Evolutionary conservation across 2,329 filamentous ascomycete species (phyloP).

Genomic region (Endoconidiophora polonica): DNA sequence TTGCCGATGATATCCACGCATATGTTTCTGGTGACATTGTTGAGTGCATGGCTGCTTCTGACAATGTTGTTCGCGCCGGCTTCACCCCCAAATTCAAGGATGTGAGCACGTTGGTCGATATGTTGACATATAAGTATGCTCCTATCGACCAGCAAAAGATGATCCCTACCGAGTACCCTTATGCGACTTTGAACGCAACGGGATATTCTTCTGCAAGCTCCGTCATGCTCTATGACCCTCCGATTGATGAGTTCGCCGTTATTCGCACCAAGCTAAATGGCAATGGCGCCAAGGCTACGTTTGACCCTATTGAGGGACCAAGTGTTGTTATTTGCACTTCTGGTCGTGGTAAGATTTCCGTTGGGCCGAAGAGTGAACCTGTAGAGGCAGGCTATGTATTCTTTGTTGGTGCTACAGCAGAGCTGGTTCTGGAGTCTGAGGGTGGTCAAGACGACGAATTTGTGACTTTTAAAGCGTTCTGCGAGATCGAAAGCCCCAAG

Average conservation of each 20-base stretch:
- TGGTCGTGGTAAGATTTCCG: slow-evolving; percentile 67
- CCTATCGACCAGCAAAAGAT: slow-evolving; percentile 94
- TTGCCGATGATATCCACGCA: slow-evolving; percentile 93
- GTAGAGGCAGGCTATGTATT: slow-evolving; percentile 59
- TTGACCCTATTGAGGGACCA: slow-evolving; percentile 73
- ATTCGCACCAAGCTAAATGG: slow-evolving; percentile 60
- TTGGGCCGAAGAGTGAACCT: slow-evolving; percentile 65
- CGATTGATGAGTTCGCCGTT: slow-evolving; percentile 91
- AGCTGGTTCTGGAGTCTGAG: slow-evolving; percentile 58
- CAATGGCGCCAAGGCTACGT: slow-evolving; percentile 64
- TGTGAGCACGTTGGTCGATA: slow-evolving; percentile 68
- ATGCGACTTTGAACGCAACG: slow-evolving; percentile 61
- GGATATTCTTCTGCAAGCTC: slow-evolving; percentile 66
- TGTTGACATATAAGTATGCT: slow-evolving; percentile 90
- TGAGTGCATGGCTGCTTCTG: slow-evolving; percentile 97
- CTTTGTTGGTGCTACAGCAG: slow-evolving; percentile 77
- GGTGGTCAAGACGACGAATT: slow-evolving; percentile 49
- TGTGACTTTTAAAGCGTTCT: slow-evolving; percentile 85
- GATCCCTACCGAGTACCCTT: slow-evolving; percentile 68
- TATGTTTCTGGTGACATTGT: slow-evolving; percentile 90
- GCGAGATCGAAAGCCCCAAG: slow-evolving; percentile 45
- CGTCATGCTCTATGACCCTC: slow-evolving; percentile 72
- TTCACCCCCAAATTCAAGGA: slow-evolving; percentile 99
- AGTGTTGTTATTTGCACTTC: slow-evolving; percentile 85
- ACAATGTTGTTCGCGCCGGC: slow-evolving; percentile 93